Evolutionary conservation across 306 rosid species (phyloP), one percentile per base, ranked within the genome.

Genomic region (Senna siamea): DNA sequence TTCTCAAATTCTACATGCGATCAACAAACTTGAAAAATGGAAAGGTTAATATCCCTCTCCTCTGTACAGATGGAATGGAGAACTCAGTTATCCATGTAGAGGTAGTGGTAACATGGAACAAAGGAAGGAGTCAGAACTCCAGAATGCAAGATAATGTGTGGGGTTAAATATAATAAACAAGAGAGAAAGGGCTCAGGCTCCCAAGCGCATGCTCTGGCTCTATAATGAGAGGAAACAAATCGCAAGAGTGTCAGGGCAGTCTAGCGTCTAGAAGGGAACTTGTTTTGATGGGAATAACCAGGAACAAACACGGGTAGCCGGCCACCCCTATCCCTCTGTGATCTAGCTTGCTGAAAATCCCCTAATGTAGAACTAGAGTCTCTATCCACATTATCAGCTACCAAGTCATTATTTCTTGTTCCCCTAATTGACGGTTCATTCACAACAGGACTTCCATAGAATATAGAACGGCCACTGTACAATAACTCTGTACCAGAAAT

Each of bases 271-370:
- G 77, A 62, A 41, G 89, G 54, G 65, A 77, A 91, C 71, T 85
- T 79, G 72, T 72, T 82, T 80, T 78, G 88, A 55, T 80, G 85
- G 53, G 88, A 78, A 75, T 85, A 81, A 53, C 94, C 78, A 2
- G 94, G 92, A 75, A 84, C 87, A 73, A 91, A 91, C 79, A 91
- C 95, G 0, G 95, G 95, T 63, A 91, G 89, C 80, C 87, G 92
- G 61, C 81, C 87, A 61, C 88, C 95, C 53, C 88, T 81, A 22
- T 79, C 95, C 58, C 87, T 79, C 15, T 82, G 88, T 30, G 87
- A 76, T 87, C 94, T 80, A 69, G 83, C 89, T 78, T 73, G 89
- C 76, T 81, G 93, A 74, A 70, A 78, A 80, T 86, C 81, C 67
- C 80, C 72, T 30, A 60, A 70, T 9, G 83, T 20, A 44, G 86